These are phyloP conservation scores for Cyclospora cayetanensis DNA, from an alignment of 169 alveolate genomes.

Conservation along the genomic window DNA sequence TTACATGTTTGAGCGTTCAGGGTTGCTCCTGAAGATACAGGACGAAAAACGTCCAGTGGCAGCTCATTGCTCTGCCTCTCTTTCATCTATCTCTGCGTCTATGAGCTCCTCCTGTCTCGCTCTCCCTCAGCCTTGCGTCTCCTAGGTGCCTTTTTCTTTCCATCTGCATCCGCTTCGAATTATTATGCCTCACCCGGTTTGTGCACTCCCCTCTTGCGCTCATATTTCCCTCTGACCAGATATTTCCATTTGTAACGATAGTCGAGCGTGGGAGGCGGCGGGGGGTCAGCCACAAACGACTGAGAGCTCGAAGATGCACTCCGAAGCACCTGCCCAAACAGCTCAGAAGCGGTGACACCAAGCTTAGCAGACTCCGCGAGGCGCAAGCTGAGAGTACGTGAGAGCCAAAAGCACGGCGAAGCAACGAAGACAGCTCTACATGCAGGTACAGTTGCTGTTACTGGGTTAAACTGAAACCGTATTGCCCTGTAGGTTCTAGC, in stretches of 20 bases:
- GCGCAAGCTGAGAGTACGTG: neutral
- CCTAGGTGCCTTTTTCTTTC: too few relatives aligned
- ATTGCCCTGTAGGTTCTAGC: too few relatives aligned
- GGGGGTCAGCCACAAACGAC: constrained; percentile 16
- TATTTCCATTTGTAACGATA: constrained; percentile 88
- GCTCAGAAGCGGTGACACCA: neutral
- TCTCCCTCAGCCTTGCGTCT: neutral
- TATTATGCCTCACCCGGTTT: constrained; percentile 82
- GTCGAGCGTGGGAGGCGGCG: constrained; percentile 86
- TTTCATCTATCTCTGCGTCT: too few relatives aligned
- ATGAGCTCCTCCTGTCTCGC: neutral
- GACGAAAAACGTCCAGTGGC: neutral
- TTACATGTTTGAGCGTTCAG: neutral
- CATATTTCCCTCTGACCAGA: constrained; percentile 83
- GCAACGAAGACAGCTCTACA: neutral
- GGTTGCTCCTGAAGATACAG: too few relatives aligned
- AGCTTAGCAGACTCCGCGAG: too few relatives aligned
- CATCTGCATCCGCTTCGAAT: too few relatives aligned
- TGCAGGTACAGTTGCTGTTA: constrained; percentile 19
- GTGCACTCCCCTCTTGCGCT: constrained; percentile 83
- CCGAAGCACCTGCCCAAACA: constrained; percentile 17
- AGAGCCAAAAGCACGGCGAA: neutral
- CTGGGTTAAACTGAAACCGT: too few relatives aligned
- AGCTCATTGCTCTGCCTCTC: too few relatives aligned
- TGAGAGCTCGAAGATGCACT: constrained; percentile 29